Conservation (phyloP, 768 basidiomycete genomes). For the Dictyophora rubrovolvata region DNA sequence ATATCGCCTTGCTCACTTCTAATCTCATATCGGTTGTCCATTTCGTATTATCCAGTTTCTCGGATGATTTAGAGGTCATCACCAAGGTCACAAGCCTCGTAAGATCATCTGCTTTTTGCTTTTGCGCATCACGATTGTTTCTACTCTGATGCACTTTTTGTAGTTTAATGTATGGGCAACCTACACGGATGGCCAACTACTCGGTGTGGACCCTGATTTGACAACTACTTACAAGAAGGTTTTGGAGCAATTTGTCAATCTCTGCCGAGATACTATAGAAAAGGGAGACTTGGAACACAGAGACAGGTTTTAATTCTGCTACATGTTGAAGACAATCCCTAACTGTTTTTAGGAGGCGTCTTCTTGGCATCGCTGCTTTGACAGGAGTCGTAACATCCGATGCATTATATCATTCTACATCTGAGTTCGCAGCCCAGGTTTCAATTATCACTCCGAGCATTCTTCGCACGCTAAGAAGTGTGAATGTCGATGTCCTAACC, state of each 20-base stretch:
- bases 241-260: constrained; percentile 51
- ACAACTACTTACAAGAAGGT: constrained; percentile 63
- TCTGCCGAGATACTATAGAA: constrained; percentile 41
- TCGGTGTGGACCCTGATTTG: constrained; percentile 64
- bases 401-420: constrained; percentile 62
- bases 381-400: constrained; percentile 76
- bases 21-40: constrained; percentile 60
- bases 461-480: constrained; percentile 54
- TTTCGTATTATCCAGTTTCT: constrained; percentile 32
- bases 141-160: background rate
- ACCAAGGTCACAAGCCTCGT: constrained; percentile 76
- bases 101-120: constrained; percentile 22
- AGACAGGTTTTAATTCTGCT: constrained; percentile 46
- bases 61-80: constrained; percentile 58
- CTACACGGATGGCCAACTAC: constrained; percentile 76
- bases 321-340: background rate
- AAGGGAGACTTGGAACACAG: constrained; percentile 56
- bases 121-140: background rate
- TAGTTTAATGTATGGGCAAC: constrained; percentile 91
- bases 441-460: constrained; percentile 62
- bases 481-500: constrained; percentile 47
- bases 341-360: constrained; percentile 47
- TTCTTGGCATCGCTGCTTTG: constrained; percentile 79
- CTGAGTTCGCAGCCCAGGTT: constrained; percentile 65
- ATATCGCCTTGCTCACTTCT: constrained; percentile 65